phyloP scores from a whole-genome alignment of 2,329 filamentous ascomycete genomes.

The Cryphonectria naterciae region DNA sequence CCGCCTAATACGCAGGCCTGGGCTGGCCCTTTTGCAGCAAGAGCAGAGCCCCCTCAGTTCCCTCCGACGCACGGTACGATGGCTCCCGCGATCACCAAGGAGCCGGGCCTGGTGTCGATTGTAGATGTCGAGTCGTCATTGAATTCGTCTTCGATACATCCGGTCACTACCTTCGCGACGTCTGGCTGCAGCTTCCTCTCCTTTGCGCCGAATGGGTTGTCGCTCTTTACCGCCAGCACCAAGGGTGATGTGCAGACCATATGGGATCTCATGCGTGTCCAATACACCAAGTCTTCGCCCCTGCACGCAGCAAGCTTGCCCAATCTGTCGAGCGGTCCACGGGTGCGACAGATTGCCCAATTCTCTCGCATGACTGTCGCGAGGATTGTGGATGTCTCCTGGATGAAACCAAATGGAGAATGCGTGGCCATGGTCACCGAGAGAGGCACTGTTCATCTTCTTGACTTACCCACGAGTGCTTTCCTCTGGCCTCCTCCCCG shows the following conservation, averaged over 20 bases:
- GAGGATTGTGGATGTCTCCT: slow-evolving; percentile 86
- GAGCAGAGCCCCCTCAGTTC: slow-evolving; percentile 61
- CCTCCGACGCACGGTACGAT: slow-evolving; percentile 74
- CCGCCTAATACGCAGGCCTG: slow-evolving; percentile 52
- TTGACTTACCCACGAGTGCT: slow-evolving; percentile 81
- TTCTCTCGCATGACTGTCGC: slow-evolving; percentile 92
- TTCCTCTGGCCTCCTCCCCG: slow-evolving; percentile 85
- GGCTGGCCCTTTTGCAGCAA: slow-evolving; percentile 48
- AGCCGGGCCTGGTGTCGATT: slow-evolving; percentile 76
- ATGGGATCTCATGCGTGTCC: slow-evolving; percentile 75
- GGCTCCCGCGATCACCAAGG: slow-evolving; percentile 61
- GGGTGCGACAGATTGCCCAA: slow-evolving; percentile 82
- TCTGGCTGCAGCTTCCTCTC: slow-evolving; percentile 82
- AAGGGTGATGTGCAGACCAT: slow-evolving; percentile 84
- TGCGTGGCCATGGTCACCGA: slow-evolving; percentile 88
- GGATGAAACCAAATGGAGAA: slow-evolving; percentile 81
- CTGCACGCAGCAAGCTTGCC: slow-evolving; percentile 54
- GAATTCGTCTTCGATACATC: slow-evolving; percentile 57
- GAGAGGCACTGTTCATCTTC: slow-evolving; percentile 91
- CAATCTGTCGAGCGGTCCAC: slow-evolving; percentile 54
- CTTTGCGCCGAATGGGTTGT: slow-evolving; percentile 74
- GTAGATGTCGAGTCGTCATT: slow-evolving; percentile 69
- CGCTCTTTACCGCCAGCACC: slow-evolving; percentile 77
- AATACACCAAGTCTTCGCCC: slow-evolving; percentile 64
- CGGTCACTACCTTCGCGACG: slow-evolving; percentile 72